phyloP scores from a whole-genome alignment of 2,329 filamentous ascomycete species.

The Exophiala sideris region DNA sequence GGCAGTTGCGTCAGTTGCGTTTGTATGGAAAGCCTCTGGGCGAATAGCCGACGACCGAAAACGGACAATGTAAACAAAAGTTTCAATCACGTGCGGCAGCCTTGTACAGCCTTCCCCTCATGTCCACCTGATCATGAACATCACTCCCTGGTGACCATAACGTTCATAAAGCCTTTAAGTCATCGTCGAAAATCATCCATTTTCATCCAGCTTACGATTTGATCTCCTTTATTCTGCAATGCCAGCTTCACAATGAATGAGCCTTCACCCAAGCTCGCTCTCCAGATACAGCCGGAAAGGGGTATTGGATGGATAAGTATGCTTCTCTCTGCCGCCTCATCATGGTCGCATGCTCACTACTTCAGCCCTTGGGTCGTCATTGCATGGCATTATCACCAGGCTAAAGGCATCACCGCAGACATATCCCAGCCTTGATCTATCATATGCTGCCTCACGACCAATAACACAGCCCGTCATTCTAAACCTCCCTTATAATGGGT shows the following conservation, averaged over 20 bases:
- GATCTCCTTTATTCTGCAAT: conserved; percentile 1
- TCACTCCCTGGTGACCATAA: too few relatives aligned
- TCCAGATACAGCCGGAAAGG: conserved; percentile 64
- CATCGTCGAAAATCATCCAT: too few relatives aligned
- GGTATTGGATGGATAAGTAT: conserved; percentile 61
- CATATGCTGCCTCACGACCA: conserved; percentile 73
- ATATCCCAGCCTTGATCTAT: conserved; percentile 79
- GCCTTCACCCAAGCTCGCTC: conserved; percentile 29
- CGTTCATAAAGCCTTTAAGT: too few relatives aligned
- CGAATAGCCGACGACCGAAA: too few relatives aligned
- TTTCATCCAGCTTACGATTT: too few relatives aligned
- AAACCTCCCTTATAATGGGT: conserved; percentile 75
- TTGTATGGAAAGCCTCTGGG: too few relatives aligned
- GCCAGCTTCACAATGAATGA: conserved; percentile 18
- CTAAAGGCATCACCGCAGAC: conserved; percentile 81
- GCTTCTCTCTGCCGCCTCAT: conserved; percentile 23
- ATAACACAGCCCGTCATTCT: conserved; percentile 72
- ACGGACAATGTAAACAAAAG: too few relatives aligned
- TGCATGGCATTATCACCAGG: conserved; percentile 83
- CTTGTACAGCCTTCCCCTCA: too few relatives aligned
- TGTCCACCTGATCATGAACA: too few relatives aligned
- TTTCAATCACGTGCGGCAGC: too few relatives aligned
- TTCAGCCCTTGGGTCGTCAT: conserved; percentile 79
- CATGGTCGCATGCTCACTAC: neutral
- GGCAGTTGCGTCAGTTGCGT: too few relatives aligned